Evolutionary conservation across 495 filamentous ascomycete species (phyloP), one percentile per base, ranked within the genome.

Genomic region (Neurospora cerealis): DNA sequence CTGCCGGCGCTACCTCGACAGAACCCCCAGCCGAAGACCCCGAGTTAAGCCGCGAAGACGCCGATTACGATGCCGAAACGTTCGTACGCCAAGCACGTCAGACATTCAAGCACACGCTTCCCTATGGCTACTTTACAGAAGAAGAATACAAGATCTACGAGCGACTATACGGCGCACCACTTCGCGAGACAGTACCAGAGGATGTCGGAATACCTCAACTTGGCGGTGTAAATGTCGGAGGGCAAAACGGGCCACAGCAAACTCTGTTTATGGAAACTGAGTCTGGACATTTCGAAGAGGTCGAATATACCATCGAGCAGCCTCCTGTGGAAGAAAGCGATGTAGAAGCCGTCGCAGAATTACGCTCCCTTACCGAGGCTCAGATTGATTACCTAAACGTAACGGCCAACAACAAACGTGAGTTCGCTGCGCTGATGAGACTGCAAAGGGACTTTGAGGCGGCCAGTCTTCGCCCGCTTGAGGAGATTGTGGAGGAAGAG

Each of bases 141-240:
- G 86, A 90, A 38, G 95, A 97, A 79, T 90, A 92, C 66, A 82
- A 83, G 48, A 78, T 97, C 2, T 98, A 97, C 78, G 89, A 91
- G 73, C 87, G 93, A 73, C 82, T 97, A 11, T 98, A 94, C 82
- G 96, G 95, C 1, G 86, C 83, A 75, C 93, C 87, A 34, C 79
- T 86, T 75, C 85, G 85, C 70, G 87, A 87, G 48, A 89, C 88
- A 8, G 80, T 75, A 39, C 83, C 86, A 10, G 87, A 88, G 44
- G 90, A 93, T 80, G 82, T 89, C 7, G 86, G 83, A 13, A 84
- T 88, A 75, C 79, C 86, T 8, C 81, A 77, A 7, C 75, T 78
- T 2, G 78, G 80, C 0, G 75, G 54, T 66, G 54, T 66, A 3
- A 36, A 66, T 19, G 15, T 34, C 28, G 28, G 15, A 17, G 54